phyloP scores from a whole-genome alignment of 2,329 filamentous ascomycete species.

The Fusarium vanettenii region DNA sequence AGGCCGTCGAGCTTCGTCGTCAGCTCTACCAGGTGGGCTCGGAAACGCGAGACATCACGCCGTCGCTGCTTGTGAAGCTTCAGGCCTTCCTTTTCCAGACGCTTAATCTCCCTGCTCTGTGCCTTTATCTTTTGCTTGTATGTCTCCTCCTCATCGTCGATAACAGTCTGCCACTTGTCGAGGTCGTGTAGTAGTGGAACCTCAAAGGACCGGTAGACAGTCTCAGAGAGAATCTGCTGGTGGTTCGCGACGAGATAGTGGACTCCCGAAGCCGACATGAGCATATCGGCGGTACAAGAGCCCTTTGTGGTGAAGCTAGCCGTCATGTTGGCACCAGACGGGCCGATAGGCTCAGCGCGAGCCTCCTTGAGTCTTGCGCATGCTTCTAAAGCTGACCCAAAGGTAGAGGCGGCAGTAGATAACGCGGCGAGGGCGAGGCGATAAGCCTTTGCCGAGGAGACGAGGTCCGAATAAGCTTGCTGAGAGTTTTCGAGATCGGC shows the following conservation, averaged over 20 bases:
- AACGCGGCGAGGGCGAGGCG: constrained; percentile 70
- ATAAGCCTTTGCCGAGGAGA: constrained; percentile 72
- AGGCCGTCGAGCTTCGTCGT: constrained; percentile 72
- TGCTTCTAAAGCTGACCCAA: constrained; percentile 73
- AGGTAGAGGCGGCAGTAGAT: constrained; percentile 70
- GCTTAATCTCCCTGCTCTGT: constrained; percentile 70
- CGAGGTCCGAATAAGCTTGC: constrained; percentile 70
- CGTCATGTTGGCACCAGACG: constrained; percentile 53
- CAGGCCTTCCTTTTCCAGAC: constrained; percentile 73
- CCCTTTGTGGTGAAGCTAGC: constrained; percentile 61
- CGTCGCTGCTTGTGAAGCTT: constrained; percentile 70
- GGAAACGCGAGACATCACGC: constrained; percentile 70
- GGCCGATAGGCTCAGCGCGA: constrained; percentile 66
- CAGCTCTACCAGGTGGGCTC: constrained; percentile 72
- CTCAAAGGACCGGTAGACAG: constrained; percentile 75
- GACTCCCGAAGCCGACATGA: constrained; percentile 71
- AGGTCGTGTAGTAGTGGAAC: constrained; percentile 77
- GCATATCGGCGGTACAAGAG: constrained; percentile 71
- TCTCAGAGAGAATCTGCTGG: constrained; percentile 76
- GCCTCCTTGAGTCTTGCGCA: constrained; percentile 77
- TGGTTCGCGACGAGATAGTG: constrained; percentile 77
- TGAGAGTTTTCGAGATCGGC: constrained; percentile 73
- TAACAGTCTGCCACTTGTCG: constrained; percentile 71
- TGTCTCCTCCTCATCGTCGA: constrained; percentile 72
- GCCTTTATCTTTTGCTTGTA: constrained; percentile 67